Conservation (phyloP, 1,139 yeast genomes). For the Yamadazyma oceani region DNA sequence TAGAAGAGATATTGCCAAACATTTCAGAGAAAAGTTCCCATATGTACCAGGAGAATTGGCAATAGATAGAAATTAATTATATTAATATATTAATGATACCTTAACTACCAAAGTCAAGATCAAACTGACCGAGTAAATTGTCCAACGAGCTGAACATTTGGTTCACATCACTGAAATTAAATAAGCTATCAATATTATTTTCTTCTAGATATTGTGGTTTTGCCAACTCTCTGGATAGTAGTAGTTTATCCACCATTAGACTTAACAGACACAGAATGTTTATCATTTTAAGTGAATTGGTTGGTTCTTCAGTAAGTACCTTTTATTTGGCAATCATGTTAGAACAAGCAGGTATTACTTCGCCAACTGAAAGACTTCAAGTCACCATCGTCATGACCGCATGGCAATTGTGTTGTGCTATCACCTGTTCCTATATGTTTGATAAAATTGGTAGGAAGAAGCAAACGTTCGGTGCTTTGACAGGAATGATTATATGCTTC, state of each 20-base stretch:
- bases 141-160: no score
- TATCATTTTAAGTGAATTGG: constrained; percentile 17
- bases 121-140: no score
- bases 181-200: background rate
- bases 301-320: constrained; percentile 18
- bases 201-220: background rate
- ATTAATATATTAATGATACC: no score
- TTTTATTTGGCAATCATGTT: constrained; percentile 15
- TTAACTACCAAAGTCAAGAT: no score
- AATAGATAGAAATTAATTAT: constrained; percentile 3
- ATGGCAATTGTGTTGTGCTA: constrained; percentile 15
- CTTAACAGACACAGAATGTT: constrained; percentile 12
- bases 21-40: constrained; percentile 23
- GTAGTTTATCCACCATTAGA: constrained; percentile 3
- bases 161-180: no score
- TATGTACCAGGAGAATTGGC: constrained; percentile 14
- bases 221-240: background rate
- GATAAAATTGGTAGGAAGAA: constrained; percentile 15
- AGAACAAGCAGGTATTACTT: constrained; percentile 14
- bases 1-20: constrained; percentile 32
- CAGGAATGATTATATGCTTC: constrained; percentile 15
- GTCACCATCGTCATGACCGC: constrained; percentile 15
- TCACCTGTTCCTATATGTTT: constrained; percentile 10
- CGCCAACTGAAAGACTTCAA: constrained; percentile 12
- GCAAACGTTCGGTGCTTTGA: constrained; percentile 10